A percentile compares a stretch with the other conserved stretches of the same genome.
phyloP scores from a whole-genome alignment of 176 grass and related monocot species.

The Lolium multiflorum region DNA sequence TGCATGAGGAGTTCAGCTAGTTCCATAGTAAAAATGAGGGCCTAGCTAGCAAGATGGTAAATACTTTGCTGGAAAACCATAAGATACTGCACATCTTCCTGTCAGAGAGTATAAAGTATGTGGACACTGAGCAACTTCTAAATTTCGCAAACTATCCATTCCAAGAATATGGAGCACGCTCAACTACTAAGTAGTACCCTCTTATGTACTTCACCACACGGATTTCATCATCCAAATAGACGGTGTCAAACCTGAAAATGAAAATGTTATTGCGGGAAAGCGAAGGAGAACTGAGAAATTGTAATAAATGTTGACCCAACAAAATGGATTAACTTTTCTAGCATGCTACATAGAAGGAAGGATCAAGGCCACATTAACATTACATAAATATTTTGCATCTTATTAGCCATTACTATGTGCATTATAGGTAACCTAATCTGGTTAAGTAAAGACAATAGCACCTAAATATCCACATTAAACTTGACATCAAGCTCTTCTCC shows the following conservation, averaged over 20 bases:
- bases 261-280: conserved; percentile 4
- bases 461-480: not conserved
- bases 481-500: not conserved
- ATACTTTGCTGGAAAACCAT: conserved; percentile 33
- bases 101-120: conserved; percentile 19
- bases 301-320: not conserved
- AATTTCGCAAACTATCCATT: conserved; percentile 44
- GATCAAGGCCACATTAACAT: conserved; percentile 4
- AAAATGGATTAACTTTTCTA: not conserved
- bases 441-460: not conserved
- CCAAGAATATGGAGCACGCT: conserved; percentile 91
- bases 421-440: not conserved
- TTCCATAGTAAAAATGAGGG: conserved; percentile 12
- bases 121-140: conserved; percentile 6
- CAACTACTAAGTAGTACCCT: conserved; percentile 89
- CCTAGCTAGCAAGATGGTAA: conserved; percentile 11
- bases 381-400: not conserved
- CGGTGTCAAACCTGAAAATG: conserved; percentile 87
- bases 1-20: not conserved
- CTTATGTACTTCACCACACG: conserved; percentile 88
- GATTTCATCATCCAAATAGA: conserved; percentile 93
- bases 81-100: conserved; percentile 26
- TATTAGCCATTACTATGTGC: not conserved
- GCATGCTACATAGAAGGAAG: not conserved
- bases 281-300: conserved; percentile 9